Evolutionary conservation across 805 yeast genomes (phyloP).

Genomic region (Sporopachydermia lactativora): DNA sequence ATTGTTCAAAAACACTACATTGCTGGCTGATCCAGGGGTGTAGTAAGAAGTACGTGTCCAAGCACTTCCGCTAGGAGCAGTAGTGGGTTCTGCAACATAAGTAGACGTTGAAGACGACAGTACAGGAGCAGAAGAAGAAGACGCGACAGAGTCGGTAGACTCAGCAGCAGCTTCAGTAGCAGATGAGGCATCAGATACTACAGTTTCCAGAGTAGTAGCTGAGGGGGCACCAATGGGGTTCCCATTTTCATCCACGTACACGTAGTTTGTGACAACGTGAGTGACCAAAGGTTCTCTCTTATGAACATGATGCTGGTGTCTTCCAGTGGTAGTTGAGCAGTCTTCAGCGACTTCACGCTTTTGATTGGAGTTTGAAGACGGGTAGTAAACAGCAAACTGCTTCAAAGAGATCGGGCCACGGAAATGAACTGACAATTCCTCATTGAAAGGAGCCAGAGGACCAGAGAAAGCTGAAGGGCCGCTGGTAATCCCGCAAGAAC

Average conservation of each 20-base stretch:
- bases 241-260: conserved; percentile 36
- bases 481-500: conserved; percentile 58
- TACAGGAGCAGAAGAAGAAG: conserved; percentile 10
- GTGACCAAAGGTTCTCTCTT: conserved; percentile 45
- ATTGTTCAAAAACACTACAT: conserved; percentile 74
- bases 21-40: conserved; percentile 55
- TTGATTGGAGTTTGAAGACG: conserved; percentile 31
- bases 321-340: conserved; percentile 11
- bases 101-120: conserved; percentile 16
- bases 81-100: conserved; percentile 11
- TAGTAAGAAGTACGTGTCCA: conserved; percentile 75
- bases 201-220: conserved; percentile 3
- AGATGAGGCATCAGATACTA: conserved; percentile 11
- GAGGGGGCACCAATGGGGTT: conserved; percentile 3
- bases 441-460: conserved; percentile 63
- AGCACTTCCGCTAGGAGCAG: conserved; percentile 28
- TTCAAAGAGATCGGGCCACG: conserved; percentile 75
- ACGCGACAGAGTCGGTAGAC: conserved; percentile 10
- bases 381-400: conserved; percentile 86
- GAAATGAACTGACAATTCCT: conserved; percentile 78
- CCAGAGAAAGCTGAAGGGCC: conserved; percentile 48
- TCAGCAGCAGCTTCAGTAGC: conserved; percentile 11
- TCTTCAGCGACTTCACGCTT: conserved; percentile 29
- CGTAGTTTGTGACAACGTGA: conserved; percentile 68
- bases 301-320: conserved; percentile 33